Base-by-base conservation (phyloP, 208 protist species). In the Trypanosoma lewisi region DNA sequence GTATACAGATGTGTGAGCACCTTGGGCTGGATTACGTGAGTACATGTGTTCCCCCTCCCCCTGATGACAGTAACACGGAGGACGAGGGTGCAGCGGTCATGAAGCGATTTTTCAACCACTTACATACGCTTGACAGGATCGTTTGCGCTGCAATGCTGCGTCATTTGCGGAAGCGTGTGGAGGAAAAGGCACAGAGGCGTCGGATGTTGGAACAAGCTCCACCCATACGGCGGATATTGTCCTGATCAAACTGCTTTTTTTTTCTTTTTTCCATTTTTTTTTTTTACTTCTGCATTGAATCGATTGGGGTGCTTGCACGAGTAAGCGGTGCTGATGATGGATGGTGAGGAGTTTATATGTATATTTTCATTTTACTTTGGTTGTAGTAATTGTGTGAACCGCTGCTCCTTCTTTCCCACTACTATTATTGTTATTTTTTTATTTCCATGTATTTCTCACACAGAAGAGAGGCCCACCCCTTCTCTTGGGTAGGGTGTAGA, bases 61-160 rank as follows among this genome's bases (percentile, higher is more conserved):
- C 17, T 36, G 23, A 59, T 64, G 2, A 50, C 52, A 14, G 55
- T 30, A 67, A 36, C 19, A 37, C 52, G 51, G 19, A 7, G 5
- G n/a, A 57, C 16, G 36, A 52, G 36, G 50, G 44, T 31, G 47
- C 49, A 27, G 47, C 49, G 23, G 34, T 37, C 21, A 61, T 54
- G 61, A 67, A 57, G 33, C 69, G 69, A 27, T 76, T 78, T 51
- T 58, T 84, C 0, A 72, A 89, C 56, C 88, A 79, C 50, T 50
- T 85, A 57, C 65, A 81, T 36, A 75, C 81, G 0, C 62, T 91
- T n/a, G 89, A 95, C 62, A 89, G 85, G 68, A 75, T 93, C 17
- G 78, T 95, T 33, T 79, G 87, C 37, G 83, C 76, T 5, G 75
- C 73, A 6, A 68, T 95, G 21, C 85, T 91, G 39, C 73, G 68